Evolutionary conservation across 2,329 filamentous ascomycete species (phyloP).

Genomic region (Colletotrichum plurivorum): DNA sequence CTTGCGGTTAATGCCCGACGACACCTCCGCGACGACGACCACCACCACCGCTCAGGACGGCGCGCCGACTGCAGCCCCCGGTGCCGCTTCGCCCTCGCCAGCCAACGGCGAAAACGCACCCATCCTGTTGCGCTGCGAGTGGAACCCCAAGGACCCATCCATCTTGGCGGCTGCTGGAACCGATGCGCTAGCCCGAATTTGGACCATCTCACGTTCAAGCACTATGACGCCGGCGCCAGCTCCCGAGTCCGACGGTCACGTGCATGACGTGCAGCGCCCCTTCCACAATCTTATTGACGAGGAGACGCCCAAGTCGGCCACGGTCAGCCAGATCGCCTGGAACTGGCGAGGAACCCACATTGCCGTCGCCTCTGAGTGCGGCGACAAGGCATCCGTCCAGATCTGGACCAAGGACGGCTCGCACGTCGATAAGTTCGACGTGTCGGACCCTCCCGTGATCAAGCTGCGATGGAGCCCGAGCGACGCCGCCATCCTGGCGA

Average conservation of each 20-base stretch:
- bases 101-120: conserved; percentile 66
- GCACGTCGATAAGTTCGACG: conserved; percentile 67
- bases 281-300: conserved; percentile 67
- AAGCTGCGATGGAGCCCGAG: conserved; percentile 73
- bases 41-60: conserved; percentile 45
- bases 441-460: conserved; percentile 72
- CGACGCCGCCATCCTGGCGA: conserved; percentile 68
- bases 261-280: conserved; percentile 57
- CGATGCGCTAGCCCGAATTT: conserved; percentile 79
- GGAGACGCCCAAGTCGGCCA: conserved; percentile 65
- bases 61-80: conserved; percentile 47
- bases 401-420: conserved; percentile 70
- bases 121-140: conserved; percentile 77
- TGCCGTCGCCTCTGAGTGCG: conserved; percentile 71
- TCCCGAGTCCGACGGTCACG: conserved; percentile 54
- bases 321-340: conserved; percentile 73
- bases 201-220: conserved; percentile 72
- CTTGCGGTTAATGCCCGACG: conserved; percentile 66
- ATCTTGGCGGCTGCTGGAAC: conserved; percentile 78
- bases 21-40: conserved; percentile 40
- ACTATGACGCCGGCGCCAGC: conserved; percentile 45
- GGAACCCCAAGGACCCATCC: conserved; percentile 75
- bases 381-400: conserved; percentile 66
- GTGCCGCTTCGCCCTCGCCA: conserved; percentile 48
- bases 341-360: conserved; percentile 69